Percentiles rank a stretch among this genome's conserved stretches.
phyloP scores from a whole-genome alignment of 805 yeast genomes.

The Candida xyloterini region DNA sequence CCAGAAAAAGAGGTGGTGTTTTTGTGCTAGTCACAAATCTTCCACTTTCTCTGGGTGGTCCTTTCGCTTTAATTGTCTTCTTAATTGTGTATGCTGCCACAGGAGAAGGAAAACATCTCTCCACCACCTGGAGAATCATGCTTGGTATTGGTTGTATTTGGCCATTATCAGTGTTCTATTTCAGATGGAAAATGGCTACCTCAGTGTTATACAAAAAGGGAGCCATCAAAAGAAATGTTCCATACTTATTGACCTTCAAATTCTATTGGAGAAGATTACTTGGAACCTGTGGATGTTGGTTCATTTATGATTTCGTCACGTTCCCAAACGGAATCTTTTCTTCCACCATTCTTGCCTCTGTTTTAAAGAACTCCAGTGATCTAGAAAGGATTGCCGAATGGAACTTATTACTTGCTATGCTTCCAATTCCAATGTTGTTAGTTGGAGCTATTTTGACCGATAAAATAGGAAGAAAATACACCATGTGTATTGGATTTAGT shows the following conservation, averaged over 20 bases:
- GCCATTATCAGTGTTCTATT: slow-evolving; percentile 72
- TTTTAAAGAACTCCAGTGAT: slow-evolving; percentile 43
- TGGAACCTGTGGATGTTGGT: slow-evolving; percentile 77
- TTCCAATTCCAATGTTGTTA: slow-evolving; percentile 71
- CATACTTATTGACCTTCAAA: slow-evolving; percentile 57
- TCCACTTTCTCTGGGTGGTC: slow-evolving; percentile 75
- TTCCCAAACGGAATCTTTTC: slow-evolving; percentile 72
- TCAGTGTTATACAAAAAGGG: slow-evolving; percentile 61
- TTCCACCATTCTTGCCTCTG: slow-evolving; percentile 43
- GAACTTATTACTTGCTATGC: slow-evolving; percentile 61
- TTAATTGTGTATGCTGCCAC: slow-evolving; percentile 65
- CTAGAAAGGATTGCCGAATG: slow-evolving; percentile 66
- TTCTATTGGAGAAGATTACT: slow-evolving; percentile 66
- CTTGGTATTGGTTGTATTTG: slow-evolving; percentile 62
- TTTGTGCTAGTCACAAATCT: slow-evolving; percentile 68
- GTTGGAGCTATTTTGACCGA: slow-evolving; percentile 68
- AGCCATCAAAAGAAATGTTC: slow-evolving; percentile 57
- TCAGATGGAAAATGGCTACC: slow-evolving; percentile 67
- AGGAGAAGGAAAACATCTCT: slow-evolving; percentile 38
- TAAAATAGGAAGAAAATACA: slow-evolving; percentile 65
- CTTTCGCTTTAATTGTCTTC: slow-evolving; percentile 67
- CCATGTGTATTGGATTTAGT: slow-evolving; percentile 65
- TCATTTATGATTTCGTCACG: slow-evolving; percentile 75
- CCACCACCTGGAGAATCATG: slow-evolving; percentile 67
- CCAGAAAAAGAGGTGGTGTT: slow-evolving; percentile 61